phyloP scores from a whole-genome alignment of 805 yeast species.

The Komagataella phaffii region DNA sequence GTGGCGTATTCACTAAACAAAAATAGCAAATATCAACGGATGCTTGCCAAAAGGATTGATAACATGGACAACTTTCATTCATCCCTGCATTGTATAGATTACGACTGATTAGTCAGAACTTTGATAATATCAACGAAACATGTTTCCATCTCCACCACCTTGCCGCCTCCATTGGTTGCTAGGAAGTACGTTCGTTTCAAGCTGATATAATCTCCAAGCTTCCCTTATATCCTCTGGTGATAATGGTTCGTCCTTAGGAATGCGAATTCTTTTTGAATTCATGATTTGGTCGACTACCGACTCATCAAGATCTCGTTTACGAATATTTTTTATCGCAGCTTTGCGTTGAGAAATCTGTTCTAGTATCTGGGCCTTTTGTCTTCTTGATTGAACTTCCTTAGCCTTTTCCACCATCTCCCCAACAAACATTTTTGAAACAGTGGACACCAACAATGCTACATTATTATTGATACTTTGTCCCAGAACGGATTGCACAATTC shows the following conservation, averaged over 20 bases:
- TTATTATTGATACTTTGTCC: slow-evolving; percentile 74
- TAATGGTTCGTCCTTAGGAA: slow-evolving; percentile 37
- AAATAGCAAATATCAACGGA: background rate
- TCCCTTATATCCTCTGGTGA: slow-evolving; percentile 78
- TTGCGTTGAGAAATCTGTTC: slow-evolving; percentile 12
- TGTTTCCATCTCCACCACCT: slow-evolving; percentile 57
- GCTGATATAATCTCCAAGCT: slow-evolving; percentile 69
- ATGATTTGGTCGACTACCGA: slow-evolving; percentile 9
- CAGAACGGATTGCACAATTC: slow-evolving; percentile 62
- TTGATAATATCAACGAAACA: slow-evolving; percentile 38
- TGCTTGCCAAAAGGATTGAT: background rate
- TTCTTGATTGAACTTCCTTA: slow-evolving; percentile 49
- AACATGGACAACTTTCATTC: background rate
- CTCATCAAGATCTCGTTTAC: slow-evolving; percentile 25
- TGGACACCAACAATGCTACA: slow-evolving; percentile 70
- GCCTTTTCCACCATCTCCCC: slow-evolving; percentile 85
- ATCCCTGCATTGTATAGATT: background rate
- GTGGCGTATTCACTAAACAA: slow-evolving; percentile 1
- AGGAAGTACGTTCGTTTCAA: slow-evolving; percentile 53
- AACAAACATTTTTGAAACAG: slow-evolving; percentile 78
- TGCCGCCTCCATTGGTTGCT: slow-evolving; percentile 54
- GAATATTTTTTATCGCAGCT: slow-evolving; percentile 11
- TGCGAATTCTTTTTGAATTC: background rate
- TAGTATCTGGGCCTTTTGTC: slow-evolving; percentile 26
- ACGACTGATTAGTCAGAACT: background rate